Conservation (phyloP, 2,329 filamentous ascomycete species). For the Trichoderma koningiopsis region DNA sequence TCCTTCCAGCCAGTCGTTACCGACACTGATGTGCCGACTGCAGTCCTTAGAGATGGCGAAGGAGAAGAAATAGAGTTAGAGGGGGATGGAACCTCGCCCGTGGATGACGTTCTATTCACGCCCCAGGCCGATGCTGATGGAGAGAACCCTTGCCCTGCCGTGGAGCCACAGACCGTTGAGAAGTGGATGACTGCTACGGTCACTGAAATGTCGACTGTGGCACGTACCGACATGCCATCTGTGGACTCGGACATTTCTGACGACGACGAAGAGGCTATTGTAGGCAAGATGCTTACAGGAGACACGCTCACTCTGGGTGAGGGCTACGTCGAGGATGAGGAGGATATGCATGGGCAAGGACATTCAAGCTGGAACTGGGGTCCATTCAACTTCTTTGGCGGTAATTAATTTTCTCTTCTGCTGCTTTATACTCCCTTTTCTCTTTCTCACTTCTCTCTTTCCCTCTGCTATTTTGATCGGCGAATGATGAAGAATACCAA, state of each 20-base stretch:
- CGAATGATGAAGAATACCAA: constrained; percentile 24
- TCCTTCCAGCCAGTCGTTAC: constrained; percentile 38
- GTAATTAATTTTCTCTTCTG: not conserved
- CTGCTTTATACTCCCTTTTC: not conserved
- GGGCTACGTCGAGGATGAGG: not conserved
- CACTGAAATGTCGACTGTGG: constrained; percentile 36
- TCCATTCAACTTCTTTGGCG: not conserved
- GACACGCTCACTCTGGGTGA: not conserved
- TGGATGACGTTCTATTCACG: constrained; percentile 5
- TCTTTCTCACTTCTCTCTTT: not conserved
- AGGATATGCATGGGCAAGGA: not conserved
- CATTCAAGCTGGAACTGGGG: constrained; percentile 8
- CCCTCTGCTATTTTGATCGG: constrained; percentile 3
- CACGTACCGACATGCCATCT: constrained; percentile 32
- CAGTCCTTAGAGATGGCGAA: not conserved
- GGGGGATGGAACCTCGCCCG: constrained; percentile 2
- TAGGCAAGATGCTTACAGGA: constrained; percentile 12
- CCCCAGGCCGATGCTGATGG: constrained; percentile 22
- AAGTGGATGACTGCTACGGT: constrained; percentile 31
- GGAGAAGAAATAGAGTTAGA: not conserved
- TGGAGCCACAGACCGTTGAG: constrained; percentile 27
- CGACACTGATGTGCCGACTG: constrained; percentile 29
- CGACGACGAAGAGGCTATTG: constrained; percentile 2
- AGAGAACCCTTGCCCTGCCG: constrained; percentile 20
- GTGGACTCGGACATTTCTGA: constrained; percentile 22